These are phyloP conservation scores for Teratosphaeria viscida DNA, from an alignment of 2,329 filamentous ascomycete genomes.

Conservation along the genomic window DNA sequence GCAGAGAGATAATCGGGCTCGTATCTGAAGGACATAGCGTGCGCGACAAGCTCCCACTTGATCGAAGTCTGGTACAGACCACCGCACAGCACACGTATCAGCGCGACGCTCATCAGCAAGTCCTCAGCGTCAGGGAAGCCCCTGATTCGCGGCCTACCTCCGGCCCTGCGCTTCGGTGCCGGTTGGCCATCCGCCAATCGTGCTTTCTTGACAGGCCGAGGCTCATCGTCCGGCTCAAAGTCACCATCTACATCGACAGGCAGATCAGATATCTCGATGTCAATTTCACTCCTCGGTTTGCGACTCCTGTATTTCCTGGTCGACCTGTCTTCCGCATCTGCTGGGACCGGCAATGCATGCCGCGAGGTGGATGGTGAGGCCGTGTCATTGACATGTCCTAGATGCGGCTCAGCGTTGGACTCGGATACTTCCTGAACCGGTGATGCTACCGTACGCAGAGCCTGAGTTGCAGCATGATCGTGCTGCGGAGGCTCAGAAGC, in stretches of 20 bases:
- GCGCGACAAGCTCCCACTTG: slow-evolving; percentile 33
- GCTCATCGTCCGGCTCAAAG: neutral
- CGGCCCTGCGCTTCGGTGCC: neutral
- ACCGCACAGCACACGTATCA: slow-evolving; percentile 24
- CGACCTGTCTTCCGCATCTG: neutral
- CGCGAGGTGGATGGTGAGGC: neutral
- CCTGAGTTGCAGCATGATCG: neutral
- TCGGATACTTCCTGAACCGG: neutral
- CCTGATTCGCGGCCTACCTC: neutral
- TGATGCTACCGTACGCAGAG: neutral
- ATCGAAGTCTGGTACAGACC: slow-evolving; percentile 24
- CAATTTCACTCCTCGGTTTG: neutral
- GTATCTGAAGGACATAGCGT: slow-evolving; percentile 28
- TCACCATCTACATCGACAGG: neutral
- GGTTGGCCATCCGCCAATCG: neutral
- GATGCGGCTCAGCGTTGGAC: neutral
- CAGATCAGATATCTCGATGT: neutral
- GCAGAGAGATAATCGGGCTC: slow-evolving; percentile 29
- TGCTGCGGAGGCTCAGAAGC: neutral
- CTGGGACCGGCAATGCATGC: neutral
- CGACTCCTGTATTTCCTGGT: neutral
- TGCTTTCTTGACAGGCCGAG: neutral
- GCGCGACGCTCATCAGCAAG: slow-evolving; percentile 22
- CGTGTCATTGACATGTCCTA: neutral
- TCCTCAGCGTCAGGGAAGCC: slow-evolving; percentile 16